phyloP scores from a whole-genome alignment of 306 rosid genomes.

The Leucaena leucocephala region DNA sequence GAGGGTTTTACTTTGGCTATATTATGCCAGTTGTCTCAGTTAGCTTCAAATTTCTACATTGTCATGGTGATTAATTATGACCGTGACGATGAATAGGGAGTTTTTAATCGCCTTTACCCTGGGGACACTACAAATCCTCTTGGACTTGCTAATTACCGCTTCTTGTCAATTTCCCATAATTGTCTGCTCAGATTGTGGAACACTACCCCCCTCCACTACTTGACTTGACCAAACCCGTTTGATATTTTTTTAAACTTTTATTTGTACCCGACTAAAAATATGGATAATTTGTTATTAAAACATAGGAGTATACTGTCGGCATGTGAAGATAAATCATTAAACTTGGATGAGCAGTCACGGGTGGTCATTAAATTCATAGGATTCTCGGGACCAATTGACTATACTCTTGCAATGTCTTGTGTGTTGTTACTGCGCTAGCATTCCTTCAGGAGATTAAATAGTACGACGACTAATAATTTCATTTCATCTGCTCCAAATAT shows the following conservation, averaged over 20 bases:
- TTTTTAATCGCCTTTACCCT: background rate
- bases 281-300: background rate
- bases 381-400: background rate
- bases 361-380: conserved; percentile 9
- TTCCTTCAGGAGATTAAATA: background rate
- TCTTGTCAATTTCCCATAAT: conserved; percentile 28
- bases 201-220: conserved; percentile 14
- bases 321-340: background rate
- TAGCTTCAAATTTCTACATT: background rate
- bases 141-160: conserved; percentile 27
- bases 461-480: background rate
- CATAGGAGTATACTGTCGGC: background rate
- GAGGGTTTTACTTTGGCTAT: conserved; percentile 9
- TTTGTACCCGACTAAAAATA: background rate
- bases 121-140: background rate
- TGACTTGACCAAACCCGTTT: conserved; percentile 7
- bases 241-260: background rate
- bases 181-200: conserved; percentile 44
- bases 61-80: background rate
- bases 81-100: background rate
- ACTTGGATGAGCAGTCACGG: conserved; percentile 11
- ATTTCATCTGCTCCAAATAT: background rate
- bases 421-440: background rate
- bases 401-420: background rate
- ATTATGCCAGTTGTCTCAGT: conserved; percentile 23